Evolutionary conservation across 768 basidiomycete species (phyloP).

Genomic region (Pleurotus djamor): DNA sequence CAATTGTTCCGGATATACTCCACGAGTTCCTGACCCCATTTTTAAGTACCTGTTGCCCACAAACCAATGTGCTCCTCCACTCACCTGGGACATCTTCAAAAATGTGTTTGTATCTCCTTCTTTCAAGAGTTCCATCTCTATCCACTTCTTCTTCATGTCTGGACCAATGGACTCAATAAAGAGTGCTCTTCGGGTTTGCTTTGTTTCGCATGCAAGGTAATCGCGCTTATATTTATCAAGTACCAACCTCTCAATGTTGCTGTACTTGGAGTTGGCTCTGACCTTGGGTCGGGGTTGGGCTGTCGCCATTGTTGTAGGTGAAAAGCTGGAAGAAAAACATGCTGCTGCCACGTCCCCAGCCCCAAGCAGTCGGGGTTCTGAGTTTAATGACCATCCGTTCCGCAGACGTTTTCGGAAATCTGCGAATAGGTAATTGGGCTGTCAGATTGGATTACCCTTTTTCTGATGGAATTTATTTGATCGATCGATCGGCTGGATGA

Average conservation of each 20-base stretch:
- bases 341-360: neutral
- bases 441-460: no score
- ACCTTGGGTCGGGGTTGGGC: neutral
- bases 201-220: neutral
- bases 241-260: neutral
- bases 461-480: no score
- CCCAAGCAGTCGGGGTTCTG: no score
- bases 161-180: neutral
- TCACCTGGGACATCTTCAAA: neutral
- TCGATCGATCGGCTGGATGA: no score
- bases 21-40: neutral
- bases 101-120: neutral
- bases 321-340: neutral
- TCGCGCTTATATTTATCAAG: neutral
- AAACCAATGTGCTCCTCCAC: neutral
- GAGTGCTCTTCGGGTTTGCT: neutral
- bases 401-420: no score
- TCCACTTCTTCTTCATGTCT: neutral
- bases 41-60: neutral
- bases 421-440: no score
- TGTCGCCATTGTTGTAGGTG: neutral
- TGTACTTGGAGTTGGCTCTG: neutral
- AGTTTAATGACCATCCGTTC: no score
- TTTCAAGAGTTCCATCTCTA: neutral
- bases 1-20: neutral